phyloP scores from a whole-genome alignment of 2,329 filamentous ascomycete species.

The Venturia nashicola region DNA sequence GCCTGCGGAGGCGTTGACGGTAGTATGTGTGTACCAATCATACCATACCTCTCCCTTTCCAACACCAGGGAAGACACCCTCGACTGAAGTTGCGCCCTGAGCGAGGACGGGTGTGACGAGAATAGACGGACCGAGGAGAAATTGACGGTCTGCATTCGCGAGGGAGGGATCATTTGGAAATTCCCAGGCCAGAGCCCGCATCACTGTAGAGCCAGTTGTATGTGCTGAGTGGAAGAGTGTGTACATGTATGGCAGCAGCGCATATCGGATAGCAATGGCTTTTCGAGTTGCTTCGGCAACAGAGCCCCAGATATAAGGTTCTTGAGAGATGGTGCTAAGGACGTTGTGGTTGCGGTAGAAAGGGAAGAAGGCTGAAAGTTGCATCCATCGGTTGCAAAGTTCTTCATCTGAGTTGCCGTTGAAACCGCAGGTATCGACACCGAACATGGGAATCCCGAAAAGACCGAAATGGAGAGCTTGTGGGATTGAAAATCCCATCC shows the following conservation, averaged over 20 bases:
- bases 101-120: constrained; percentile 53
- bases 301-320: constrained; percentile 57
- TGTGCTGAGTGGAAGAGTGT: constrained; percentile 58
- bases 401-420: constrained; percentile 57
- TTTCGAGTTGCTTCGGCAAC: constrained; percentile 52
- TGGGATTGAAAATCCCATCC: constrained; percentile 66
- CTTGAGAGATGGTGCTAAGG: constrained; percentile 48
- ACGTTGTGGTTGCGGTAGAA: constrained; percentile 62
- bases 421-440: constrained; percentile 45
- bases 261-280: constrained; percentile 60
- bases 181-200: constrained; percentile 56
- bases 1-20: constrained; percentile 36
- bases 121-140: constrained; percentile 57
- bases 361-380: constrained; percentile 60
- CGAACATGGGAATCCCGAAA: constrained; percentile 68
- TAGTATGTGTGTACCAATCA: constrained; percentile 62
- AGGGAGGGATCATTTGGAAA: constrained; percentile 58
- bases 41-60: constrained; percentile 54
- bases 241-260: constrained; percentile 63
- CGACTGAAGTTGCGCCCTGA: constrained; percentile 47
- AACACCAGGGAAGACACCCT: constrained; percentile 58
- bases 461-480: constrained; percentile 65
- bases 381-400: constrained; percentile 64
- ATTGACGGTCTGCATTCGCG: constrained; percentile 58
- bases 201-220: constrained; percentile 53